Base-by-base conservation (phyloP, 768 basidiomycete species). In the Asterophora lycoperdoides region DNA sequence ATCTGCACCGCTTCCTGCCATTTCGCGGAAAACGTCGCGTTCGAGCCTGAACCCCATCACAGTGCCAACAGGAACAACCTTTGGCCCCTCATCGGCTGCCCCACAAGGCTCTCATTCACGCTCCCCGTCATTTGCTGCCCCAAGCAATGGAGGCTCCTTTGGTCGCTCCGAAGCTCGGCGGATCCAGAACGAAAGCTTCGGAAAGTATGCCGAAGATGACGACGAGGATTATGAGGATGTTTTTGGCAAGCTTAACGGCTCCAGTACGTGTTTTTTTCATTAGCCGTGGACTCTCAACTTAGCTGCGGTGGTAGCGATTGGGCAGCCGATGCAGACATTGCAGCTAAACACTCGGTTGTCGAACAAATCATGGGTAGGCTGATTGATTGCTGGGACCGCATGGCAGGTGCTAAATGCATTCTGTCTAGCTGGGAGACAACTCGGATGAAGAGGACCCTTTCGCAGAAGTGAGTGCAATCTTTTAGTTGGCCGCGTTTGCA, bases 201-300 rank as follows among this genome's bases (percentile, higher is more conserved):
- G 78, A 17, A 93, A 92, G 63, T 96, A 95, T 64, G 73, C 89
- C 5, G 93, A 95, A 66, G 83, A 81, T 8, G 79, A 78, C 41
- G 90, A 96, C 20, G 89, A 97, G 60, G 92, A 97, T 62, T 98
- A 96, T 59, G 92, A 95, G 40, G 95, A 96, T 64, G 84, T 97
- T 8, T 95, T 98, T 65, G 92, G 81, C 51, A 90, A 89, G 65
- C 75, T 73, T 15, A 86, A 78, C 53, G 79, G 80, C 19, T 73
- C 77, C 9, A 71, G 89, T 88, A 53, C 65, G 86, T 71, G n/a
- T 14, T 19, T 44, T 10, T 41, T 32, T 48, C 18, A 8, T 13
- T 49, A 33, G 41, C n/a, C 45, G 23, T 30, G 49, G 26, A 51
- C 23, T 38, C 5, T 44, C 3, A 6, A 23, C 45, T 46, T 18